Base-by-base conservation (phyloP, 139 green algal species). In the Chlorella sp. region DNA sequence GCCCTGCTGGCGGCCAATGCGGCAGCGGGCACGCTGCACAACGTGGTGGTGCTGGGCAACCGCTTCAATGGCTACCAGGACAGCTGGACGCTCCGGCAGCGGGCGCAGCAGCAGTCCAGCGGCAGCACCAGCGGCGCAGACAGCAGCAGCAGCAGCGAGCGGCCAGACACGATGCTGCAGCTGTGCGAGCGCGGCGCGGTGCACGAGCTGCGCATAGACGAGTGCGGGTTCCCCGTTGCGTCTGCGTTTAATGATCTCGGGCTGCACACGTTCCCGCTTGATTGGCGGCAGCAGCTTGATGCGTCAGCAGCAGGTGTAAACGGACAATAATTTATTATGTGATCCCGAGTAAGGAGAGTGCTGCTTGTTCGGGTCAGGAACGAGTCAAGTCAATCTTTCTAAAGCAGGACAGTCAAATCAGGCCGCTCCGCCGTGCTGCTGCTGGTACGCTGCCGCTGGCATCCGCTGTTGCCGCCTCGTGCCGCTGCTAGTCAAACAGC, bases 161-260 rank as follows among this genome's bases (percentile, higher is more conserved):
- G 56, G 48, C 73, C 84, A 2, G 54, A 20, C 64, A 83, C 83
- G 16, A 70, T 87, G 68, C 83, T 87, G 75, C 44, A 73, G 44
- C 41, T 88, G 54, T 84, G 70, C 58, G 32, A 54, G n/a, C n/a
- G 22, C 14, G 41, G 58, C 41, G 77, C 46, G 17, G 84, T 85
- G 44, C 28, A 36, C 16, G 85, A 88, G 80, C 30, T 40, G 36
- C 26, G 14, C 1, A 24, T 88, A 6, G 30, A 26, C 0, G 84
- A 92, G 80, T 48, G 82, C 16, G 74, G 84, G 67, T 92, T 91
- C 72, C 83, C 84, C 0, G 84, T 85, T 5, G 65, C 79, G 7
- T 92, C 90, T 2, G 90, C 90, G 11, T 93, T 93, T 82, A 93
- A 93, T 54, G 85, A 90, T 79, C 89, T 93, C 69, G 80, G 80